Evolutionary conservation across 2,329 filamentous ascomycete species (phyloP), one percentile per base, ranked within the genome.

Genomic region (Fusarium armeniacum): DNA sequence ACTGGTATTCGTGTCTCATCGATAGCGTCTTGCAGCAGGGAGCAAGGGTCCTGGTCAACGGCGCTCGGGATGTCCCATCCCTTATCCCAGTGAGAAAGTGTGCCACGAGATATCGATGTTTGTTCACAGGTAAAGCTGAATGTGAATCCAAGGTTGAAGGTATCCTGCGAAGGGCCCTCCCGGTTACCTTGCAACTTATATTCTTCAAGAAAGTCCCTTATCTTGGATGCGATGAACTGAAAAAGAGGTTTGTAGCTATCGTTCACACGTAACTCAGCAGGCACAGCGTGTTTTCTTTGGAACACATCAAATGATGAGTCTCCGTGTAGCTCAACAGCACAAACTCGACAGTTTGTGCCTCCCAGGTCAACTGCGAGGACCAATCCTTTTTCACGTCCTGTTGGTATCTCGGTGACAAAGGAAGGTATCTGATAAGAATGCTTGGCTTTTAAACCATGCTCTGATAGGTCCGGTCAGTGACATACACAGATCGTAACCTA

Each of bases 371-470:
- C 50, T 7, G 61, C 58, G 9, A 63, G 43, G 3, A 63, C 33
- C 6, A 63, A 26, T 7, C 61, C 61, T 18, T 63, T 63, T 18
- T 63, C 58, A 11, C 36, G 26, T 10, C 61, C 61, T 11, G 15
- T 63, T 11, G 61, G 61, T 33, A 63, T 63, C 16, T 63, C 36
- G 0, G 58, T 63, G 36, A 63, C 58, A 10, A 63, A 63, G 1
- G 58, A 63, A 3, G 61, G 61, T 63, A 63, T 63, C 58, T 63
- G 49, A 63, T 63, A 63, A 63, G 61, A 46, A 49, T 57, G 43
- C 49, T 63, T 63, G 58, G 22, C 43, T 44, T 49, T 47, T 6
- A 63, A 30, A 5, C 61, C 61, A 63, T 47, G 26, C n/a, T 63
- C 61, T 63, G 60, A 62, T 62, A 44, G 41, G 32, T 16, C 28